Evolutionary conservation across 1,139 yeast genomes (phyloP), one percentile per base, ranked within the genome.

Genomic region (Blastobotrys petasosporus): DNA sequence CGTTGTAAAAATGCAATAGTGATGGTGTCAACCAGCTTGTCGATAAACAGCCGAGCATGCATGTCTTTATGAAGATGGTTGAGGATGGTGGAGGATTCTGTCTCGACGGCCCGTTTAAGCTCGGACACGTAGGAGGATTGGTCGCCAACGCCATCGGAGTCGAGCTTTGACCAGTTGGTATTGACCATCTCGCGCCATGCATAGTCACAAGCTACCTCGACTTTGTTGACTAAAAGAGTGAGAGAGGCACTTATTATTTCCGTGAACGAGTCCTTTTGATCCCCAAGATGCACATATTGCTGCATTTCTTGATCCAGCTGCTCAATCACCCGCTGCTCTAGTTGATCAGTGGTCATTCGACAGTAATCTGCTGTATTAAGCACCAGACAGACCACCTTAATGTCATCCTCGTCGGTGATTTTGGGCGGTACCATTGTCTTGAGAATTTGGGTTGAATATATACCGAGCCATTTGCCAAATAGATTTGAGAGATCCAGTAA

Each of bases 321-420:
- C 16, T 74, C 75, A 10, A 67, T 61, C 43, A 92, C 66, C 54
- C 77, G 79, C 36, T 82, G 85, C 56, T 80, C 87, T 44, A 92
- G 68, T 60, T 92, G 97, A 15, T 74, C 75, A 2, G 83, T 78
- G 5, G 96, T 92, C 13, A 79, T 74, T 28, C 85, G 76, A 51
- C 95, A 82, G 64, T 90, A 92, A 60, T 92, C 96, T 1, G 95
- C 88, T 0, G 98, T 92, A 56, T 88, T 86, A 30, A 92, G 66
- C 9, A 88, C 75, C 63, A 86, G 69, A 25, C 94, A 82, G 1
- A 85, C 73, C 48, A 84, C 77, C 44, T 75, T 75, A 23, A 85
- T 68, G 1, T 85, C 81, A 53, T 85, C 94, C 33, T 68, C 70
- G 5, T 69, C 71, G 8, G 66, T 58, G 0, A 60, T 51, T 12